Conservation (phyloP, 495 filamentous ascomycete genomes). For the Chaetomium tenue region DNA sequence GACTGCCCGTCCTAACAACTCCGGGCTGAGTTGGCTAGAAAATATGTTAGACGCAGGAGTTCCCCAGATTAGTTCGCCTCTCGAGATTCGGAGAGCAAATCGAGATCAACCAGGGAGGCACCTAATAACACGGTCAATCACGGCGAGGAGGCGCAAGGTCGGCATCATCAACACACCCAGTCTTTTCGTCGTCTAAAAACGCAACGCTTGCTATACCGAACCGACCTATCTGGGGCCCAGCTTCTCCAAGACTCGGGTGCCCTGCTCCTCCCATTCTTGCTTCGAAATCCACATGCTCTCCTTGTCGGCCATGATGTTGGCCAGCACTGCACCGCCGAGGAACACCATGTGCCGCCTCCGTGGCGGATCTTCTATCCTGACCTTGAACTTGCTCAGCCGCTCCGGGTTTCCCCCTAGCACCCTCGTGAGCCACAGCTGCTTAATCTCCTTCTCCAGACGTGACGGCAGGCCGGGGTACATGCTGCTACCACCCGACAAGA, state of each 20-base stretch:
- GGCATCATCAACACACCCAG: neutral
- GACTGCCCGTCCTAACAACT: neutral
- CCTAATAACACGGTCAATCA: neutral
- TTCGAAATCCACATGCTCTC: slow-evolving; percentile 98
- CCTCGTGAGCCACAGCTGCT: slow-evolving; percentile 95
- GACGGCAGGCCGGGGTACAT: slow-evolving; percentile 98
- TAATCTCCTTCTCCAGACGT: slow-evolving; percentile 94
- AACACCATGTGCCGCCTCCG: slow-evolving; percentile 98
- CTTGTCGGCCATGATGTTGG: slow-evolving; percentile 98
- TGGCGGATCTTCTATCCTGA: slow-evolving; percentile 96
- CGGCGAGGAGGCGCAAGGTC: neutral
- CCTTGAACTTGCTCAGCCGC: slow-evolving; percentile 96
- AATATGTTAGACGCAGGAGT: neutral
- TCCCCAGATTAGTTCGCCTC: no score
- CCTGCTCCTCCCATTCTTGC: slow-evolving; percentile 94
- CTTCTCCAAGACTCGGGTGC: slow-evolving; percentile 81
- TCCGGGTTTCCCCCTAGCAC: slow-evolving; percentile 88
- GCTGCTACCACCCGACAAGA: slow-evolving; percentile 91
- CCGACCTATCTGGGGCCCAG: slow-evolving; percentile 68
- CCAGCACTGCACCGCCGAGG: slow-evolving; percentile 91
- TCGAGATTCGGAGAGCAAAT: no score
- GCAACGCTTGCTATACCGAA: slow-evolving; percentile 20
- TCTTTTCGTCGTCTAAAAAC: slow-evolving; percentile 21
- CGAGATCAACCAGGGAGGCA: no score
- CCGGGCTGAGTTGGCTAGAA: no score